Evolutionary conservation across 176 grass and related monocot species (phyloP), one percentile per base, ranked within the genome.

Genomic region (Calamus simplicifolius): DNA sequence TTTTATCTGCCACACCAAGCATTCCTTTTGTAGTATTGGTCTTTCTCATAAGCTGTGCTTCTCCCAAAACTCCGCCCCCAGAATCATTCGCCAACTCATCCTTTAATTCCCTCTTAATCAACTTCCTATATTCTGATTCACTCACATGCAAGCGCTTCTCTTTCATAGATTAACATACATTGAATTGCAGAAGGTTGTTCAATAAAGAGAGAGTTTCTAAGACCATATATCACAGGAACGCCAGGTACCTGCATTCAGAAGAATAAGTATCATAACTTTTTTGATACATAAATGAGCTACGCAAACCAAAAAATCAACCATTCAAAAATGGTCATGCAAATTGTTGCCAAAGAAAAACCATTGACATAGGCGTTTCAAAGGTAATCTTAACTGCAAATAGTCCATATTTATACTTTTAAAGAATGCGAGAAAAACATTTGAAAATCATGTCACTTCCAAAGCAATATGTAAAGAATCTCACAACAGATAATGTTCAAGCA

Each of bases 211-310:
- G 89, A 85, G 56, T 78, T 89, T 64, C 78, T 89, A 17, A 86
- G 29, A 62, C 81, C 85, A 60, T 89, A 95, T 72, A 95, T 95
- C 16, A 95, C 75, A 69, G 89, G 85, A 59, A 95, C 73, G 12
- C 85, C 81, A 71, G 89, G 75, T 79, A 85, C 70, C 85, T 95
- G 63, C 27, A 79, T 69, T 43, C n/a, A 68, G 69, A 59, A 1
- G 51, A 67, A 60, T 21, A 54, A 25, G 3, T 25, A 63, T 53
- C 17, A 64, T 48, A 0, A 63, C 23, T 50, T 71, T 2, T 10
- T 31, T 10, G 13, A 50, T 21, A 6, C 21, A 59, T 5, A 60
- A 2, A 8, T 10, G 10, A 29, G 17, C 4, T 27, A 53, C 25
- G 27, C 3, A 16, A 17, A 25, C 0, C 14, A 17, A 1, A 29